These are phyloP conservation scores for Delitschia confertaspora DNA, from an alignment of 495 filamentous ascomycete genomes.

Conservation along the genomic window DNA sequence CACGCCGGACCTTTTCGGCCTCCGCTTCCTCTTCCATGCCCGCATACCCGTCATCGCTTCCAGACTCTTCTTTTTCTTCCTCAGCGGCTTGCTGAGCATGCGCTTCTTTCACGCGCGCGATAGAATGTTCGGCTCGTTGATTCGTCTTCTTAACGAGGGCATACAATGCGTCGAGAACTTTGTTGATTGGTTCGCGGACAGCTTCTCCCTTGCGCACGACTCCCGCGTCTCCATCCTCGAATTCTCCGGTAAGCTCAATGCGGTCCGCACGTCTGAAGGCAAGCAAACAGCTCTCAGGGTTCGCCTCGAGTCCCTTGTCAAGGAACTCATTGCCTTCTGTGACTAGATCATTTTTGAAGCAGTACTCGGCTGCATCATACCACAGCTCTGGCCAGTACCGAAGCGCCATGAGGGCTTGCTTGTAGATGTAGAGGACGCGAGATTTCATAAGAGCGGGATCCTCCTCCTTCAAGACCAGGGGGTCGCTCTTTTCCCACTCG, in stretches of 20 bases:
- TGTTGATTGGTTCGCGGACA: constrained; percentile 74
- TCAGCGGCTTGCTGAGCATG: constrained; percentile 26
- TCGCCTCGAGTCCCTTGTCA: constrained; percentile 70
- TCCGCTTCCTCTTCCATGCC: constrained; percentile 48
- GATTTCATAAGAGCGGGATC: constrained; percentile 61
- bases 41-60: constrained; percentile 43
- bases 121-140: constrained; percentile 57
- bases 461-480: constrained; percentile 71
- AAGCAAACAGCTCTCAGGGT: constrained; percentile 85
- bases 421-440: constrained; percentile 81
- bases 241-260: constrained; percentile 61
- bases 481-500: constrained; percentile 86
- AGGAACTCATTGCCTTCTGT: constrained; percentile 69
- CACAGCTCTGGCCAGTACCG: constrained; percentile 91
- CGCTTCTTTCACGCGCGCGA: constrained; percentile 62
- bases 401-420: constrained; percentile 87
- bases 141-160: constrained; percentile 64
- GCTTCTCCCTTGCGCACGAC: constrained; percentile 58
- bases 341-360: constrained; percentile 65
- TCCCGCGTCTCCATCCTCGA: constrained; percentile 55
- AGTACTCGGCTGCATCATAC: constrained; percentile 92
- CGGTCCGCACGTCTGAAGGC: constrained; percentile 83
- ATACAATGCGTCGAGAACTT: constrained; percentile 75
- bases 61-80: constrained; percentile 37
- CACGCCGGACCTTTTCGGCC: constrained; percentile 47